Conservation (phyloP, 1,139 yeast genomes). For the Hyphopichia wangnamkhiaoensis region DNA sequence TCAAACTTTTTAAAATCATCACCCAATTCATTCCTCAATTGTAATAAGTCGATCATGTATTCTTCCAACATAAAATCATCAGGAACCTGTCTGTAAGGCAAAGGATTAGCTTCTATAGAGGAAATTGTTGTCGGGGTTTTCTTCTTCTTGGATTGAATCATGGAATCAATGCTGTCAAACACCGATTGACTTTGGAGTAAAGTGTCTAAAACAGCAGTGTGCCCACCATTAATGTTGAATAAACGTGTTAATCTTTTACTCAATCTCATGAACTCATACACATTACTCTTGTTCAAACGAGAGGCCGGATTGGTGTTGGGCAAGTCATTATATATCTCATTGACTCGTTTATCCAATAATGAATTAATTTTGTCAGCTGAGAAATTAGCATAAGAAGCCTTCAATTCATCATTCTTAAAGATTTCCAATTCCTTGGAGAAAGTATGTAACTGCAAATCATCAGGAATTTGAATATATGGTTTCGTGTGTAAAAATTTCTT, state of each 20-base stretch:
- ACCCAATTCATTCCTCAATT: constrained; percentile 25
- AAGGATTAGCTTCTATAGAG: background rate
- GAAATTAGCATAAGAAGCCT: constrained; percentile 13
- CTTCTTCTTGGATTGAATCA: constrained; percentile 9
- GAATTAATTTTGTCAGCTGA: constrained; percentile 4
- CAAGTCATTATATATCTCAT: background rate
- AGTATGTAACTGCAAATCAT: constrained; percentile 22
- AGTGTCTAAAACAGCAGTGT: constrained; percentile 35
- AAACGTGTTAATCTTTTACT: constrained; percentile 19
- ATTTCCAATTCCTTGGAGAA: constrained; percentile 21
- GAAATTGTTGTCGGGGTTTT: constrained; percentile 1
- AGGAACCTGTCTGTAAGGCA: constrained; percentile 36
- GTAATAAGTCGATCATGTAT: constrained; percentile 31
- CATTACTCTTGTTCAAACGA: constrained; percentile 10
- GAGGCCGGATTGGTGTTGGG: constrained; percentile 1
- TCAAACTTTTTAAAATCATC: constrained; percentile 17
- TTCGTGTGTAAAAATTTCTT: background rate
- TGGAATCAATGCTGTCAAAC: constrained; percentile 24
- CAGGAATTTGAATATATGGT: constrained; percentile 21
- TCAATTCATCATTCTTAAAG: constrained; percentile 18
- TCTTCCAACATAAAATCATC: constrained; percentile 39
- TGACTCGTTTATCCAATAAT: constrained; percentile 11
- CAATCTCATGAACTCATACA: constrained; percentile 21
- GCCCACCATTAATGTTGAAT: constrained; percentile 29
- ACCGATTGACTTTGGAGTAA: constrained; percentile 26